phyloP scores from a whole-genome alignment of 257 asterid genomes.

The Fraxinus anomala region DNA sequence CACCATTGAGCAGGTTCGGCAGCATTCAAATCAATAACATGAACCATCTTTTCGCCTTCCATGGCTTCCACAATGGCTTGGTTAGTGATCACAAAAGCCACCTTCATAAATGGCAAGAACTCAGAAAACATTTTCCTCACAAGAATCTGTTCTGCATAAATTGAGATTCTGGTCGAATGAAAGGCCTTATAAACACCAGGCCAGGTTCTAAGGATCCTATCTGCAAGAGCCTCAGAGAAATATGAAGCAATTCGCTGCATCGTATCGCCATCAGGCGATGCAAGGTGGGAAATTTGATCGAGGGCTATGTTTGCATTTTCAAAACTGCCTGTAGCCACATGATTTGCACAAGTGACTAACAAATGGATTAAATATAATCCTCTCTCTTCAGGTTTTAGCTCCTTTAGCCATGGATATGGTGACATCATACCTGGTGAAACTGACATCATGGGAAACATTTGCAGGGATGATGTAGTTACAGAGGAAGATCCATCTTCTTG shows the following conservation, averaged over 20 bases:
- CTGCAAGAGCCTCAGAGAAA: conserved; percentile 47
- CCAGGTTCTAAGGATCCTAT: conserved; percentile 42
- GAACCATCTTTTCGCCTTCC: conserved; percentile 34
- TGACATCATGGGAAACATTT: conserved; percentile 35
- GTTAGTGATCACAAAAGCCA: conserved; percentile 44
- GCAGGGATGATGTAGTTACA: conserved; percentile 43
- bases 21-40: conserved; percentile 33
- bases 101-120: conserved; percentile 45
- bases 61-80: conserved; percentile 41
- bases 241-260: conserved; percentile 51
- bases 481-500: conserved; percentile 54
- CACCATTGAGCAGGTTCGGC: conserved; percentile 43
- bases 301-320: conserved; percentile 52
- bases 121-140: conserved; percentile 44
- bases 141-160: conserved; percentile 36
- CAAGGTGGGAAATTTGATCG: conserved; percentile 49
- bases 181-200: conserved; percentile 47
- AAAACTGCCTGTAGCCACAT: conserved; percentile 43
- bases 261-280: conserved; percentile 47
- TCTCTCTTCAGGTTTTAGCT: conserved; percentile 52
- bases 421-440: conserved; percentile 36
- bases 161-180: conserved; percentile 33
- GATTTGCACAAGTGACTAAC: conserved; percentile 46
- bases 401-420: conserved; percentile 46
- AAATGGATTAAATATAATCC: conserved; percentile 49